Conservation (phyloP, 176 grass and related monocot genomes). For the Thinopyrum elongatum region DNA sequence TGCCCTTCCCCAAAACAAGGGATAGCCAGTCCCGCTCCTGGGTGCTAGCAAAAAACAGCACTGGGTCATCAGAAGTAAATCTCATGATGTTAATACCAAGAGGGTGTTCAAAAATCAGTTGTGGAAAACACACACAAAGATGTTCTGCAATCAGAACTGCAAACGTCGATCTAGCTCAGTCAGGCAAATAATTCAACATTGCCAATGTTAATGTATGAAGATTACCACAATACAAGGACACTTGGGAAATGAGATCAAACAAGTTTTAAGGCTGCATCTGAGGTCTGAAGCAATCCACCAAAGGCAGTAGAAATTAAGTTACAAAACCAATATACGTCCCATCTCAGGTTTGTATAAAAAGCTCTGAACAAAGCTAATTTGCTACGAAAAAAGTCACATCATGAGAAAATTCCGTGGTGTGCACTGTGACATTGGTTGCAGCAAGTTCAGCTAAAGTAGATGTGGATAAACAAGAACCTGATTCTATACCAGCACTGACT, state of each 20-base stretch:
- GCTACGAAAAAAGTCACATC: not conserved
- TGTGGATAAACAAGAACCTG: conserved; percentile 34
- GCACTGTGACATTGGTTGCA: not conserved
- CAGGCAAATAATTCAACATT: too few relatives aligned
- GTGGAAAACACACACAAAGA: not conserved
- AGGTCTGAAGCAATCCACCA: not conserved
- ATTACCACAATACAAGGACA: not conserved
- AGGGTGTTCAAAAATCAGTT: not conserved
- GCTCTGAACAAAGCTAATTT: not conserved
- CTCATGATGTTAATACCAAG: not conserved
- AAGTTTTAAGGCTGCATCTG: not conserved
- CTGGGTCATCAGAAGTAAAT: not conserved
- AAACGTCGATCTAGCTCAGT: not conserved
- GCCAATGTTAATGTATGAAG: not conserved
- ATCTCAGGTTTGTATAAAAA: not conserved
- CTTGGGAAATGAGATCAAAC: not conserved
- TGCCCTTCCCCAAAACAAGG: too few relatives aligned
- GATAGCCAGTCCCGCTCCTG: not conserved
- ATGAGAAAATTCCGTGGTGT: not conserved
- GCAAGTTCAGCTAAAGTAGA: conserved; percentile 8
- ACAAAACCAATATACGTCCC: not conserved
- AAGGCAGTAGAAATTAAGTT: not conserved
- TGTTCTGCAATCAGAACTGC: not conserved
- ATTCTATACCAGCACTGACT: conserved; percentile 34
- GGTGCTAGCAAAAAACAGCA: not conserved